Conservation (phyloP, 371 early-diverging fungal genomes). For the Cokeromyces recurvatus region DNA sequence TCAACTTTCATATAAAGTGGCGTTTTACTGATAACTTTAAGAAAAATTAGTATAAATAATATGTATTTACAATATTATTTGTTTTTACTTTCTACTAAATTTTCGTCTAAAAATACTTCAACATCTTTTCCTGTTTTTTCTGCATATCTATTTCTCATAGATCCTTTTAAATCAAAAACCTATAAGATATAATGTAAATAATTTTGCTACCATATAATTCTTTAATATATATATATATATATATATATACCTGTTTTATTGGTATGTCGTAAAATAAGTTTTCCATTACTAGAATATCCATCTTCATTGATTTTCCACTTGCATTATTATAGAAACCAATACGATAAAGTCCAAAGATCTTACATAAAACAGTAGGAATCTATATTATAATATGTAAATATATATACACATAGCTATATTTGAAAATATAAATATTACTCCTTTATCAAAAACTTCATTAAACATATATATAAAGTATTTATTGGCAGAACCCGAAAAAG, state of each 20-base stretch:
- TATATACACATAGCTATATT: too few species aligned
- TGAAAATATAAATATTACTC: too few species aligned
- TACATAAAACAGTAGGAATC: slow-evolving; percentile 84
- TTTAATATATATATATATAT: too few species aligned
- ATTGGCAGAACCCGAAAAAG: slow-evolving; percentile 88
- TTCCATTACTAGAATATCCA: slow-evolving; percentile 95
- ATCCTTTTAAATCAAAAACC: slow-evolving; percentile 94
- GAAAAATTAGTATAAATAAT: background rate
- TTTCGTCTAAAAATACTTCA: slow-evolving; percentile 90
- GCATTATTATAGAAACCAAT: slow-evolving; percentile 80
- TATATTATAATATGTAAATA: slow-evolving; percentile 12
- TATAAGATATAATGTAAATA: too few species aligned
- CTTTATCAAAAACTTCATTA: slow-evolving; percentile 75
- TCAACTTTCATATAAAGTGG: slow-evolving; percentile 88
- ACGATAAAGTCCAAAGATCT: slow-evolving; percentile 91
- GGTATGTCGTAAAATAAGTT: slow-evolving; percentile 85
- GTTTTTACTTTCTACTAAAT: slow-evolving; percentile 71
- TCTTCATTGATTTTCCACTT: slow-evolving; percentile 74
- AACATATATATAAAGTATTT: slow-evolving; percentile 89
- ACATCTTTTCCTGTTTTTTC: slow-evolving; percentile 79
- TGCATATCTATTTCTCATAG: slow-evolving; percentile 88
- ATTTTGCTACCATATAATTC: too few species aligned
- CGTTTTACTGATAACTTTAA: slow-evolving; percentile 64
- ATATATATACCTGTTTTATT: slow-evolving; percentile 57
- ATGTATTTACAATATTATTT: background rate